phyloP scores from a whole-genome alignment of 371 early-diverging fungal species.

The Mortierella sp. region DNA sequence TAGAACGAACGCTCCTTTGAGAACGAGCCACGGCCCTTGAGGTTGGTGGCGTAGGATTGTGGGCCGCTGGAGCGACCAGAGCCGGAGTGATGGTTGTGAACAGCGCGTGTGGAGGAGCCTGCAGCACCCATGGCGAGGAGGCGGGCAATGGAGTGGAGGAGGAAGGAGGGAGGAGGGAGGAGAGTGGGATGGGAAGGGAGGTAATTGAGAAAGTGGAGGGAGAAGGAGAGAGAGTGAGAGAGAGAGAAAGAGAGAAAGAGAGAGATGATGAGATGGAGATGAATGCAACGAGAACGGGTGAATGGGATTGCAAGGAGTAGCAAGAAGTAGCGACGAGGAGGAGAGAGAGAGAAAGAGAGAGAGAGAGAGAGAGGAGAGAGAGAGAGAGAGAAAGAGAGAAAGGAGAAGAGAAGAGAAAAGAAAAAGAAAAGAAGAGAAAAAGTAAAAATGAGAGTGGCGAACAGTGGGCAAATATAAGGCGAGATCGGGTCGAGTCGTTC shows the following conservation, averaged over 20 bases:
- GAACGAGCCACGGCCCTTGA: slow-evolving; percentile 25
- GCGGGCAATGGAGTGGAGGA: not conserved
- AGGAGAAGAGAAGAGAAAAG: not conserved
- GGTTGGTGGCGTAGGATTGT: slow-evolving; percentile 5
- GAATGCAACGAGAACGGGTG: not conserved
- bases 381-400: not conserved
- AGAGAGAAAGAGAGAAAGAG: not conserved
- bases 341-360: not conserved
- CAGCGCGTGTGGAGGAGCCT: slow-evolving; percentile 28
- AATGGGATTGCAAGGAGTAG: not conserved
- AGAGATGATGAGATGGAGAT: slow-evolving; percentile 1
- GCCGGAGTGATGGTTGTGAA: not conserved
- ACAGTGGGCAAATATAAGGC: too few relatives aligned
- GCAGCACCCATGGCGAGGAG: slow-evolving; percentile 26
- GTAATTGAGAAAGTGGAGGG: too few relatives aligned
- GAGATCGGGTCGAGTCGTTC: too few relatives aligned
- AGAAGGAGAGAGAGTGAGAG: not conserved
- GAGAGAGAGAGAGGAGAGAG: not conserved
- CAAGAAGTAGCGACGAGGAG: not conserved
- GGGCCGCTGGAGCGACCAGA: not conserved
- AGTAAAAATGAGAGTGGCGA: too few relatives aligned
- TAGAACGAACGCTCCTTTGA: slow-evolving; percentile 22
- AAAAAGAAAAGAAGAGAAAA: not conserved
- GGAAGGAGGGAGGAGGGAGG: not conserved
- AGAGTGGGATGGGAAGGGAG: not conserved